Evolutionary conservation across 2,329 filamentous ascomycete species (phyloP).

Genomic region (Mollisia scopiformis): DNA sequence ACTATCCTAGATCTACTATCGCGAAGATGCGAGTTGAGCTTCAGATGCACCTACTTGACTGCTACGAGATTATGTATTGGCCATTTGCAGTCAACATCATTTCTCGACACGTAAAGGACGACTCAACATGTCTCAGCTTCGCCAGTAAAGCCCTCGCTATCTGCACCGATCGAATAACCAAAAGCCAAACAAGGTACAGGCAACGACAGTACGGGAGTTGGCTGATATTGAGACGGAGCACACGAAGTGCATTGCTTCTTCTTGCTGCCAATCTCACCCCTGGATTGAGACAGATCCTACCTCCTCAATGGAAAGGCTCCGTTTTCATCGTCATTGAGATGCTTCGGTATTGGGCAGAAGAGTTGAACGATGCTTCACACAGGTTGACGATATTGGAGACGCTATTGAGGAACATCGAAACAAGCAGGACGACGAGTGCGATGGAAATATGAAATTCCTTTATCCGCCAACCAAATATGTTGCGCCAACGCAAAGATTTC

Average conservation of each 20-base stretch:
- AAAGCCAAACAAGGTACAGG: conserved; percentile 34
- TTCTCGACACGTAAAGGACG: conserved; percentile 25
- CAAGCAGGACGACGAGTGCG: not conserved
- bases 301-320: conserved; percentile 22
- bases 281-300: conserved; percentile 12
- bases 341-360: conserved; percentile 23
- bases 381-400: conserved; percentile 8
- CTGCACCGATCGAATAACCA: conserved; percentile 38
- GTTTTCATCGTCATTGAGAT: conserved; percentile 23
- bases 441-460: not conserved
- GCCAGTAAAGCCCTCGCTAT: conserved; percentile 36
- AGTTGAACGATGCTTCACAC: conserved; percentile 2
- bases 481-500: too few species aligned
- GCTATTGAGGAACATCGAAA: not conserved
- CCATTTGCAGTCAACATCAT: conserved; percentile 39
- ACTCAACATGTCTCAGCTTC: conserved; percentile 9
- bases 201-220: conserved; percentile 30
- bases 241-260: conserved; percentile 28
- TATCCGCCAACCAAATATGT: too few species aligned
- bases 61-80: conserved; percentile 43
- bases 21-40: not conserved
- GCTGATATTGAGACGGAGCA: conserved; percentile 29
- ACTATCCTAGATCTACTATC: not conserved
- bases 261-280: conserved; percentile 21
- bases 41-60: conserved; percentile 39